Conservation (phyloP, 257 asterid genomes). For the Solanum ahanhuiri region DNA sequence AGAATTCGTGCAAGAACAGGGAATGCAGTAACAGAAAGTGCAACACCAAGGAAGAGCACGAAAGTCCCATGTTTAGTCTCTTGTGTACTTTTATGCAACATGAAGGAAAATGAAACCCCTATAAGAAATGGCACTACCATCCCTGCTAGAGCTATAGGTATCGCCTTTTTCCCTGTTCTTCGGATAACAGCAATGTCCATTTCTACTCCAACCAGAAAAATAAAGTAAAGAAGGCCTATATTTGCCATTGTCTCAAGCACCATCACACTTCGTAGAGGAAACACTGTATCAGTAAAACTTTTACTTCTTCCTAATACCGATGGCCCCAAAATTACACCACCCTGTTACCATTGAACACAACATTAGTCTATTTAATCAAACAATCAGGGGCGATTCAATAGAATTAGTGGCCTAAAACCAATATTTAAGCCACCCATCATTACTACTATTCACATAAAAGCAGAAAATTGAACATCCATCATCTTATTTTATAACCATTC, state of each 20-base stretch:
- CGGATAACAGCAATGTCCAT: background rate
- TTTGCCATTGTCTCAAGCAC: conserved; percentile 9
- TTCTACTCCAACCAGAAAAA: conserved; percentile 7
- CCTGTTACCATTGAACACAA: background rate
- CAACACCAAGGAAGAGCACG: conserved; percentile 6
- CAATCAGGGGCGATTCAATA: background rate
- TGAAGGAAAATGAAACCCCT: conserved; percentile 1
- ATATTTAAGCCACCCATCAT: no score
- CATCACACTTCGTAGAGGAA: conserved; percentile 1
- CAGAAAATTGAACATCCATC: no score
- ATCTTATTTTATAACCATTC: background rate
- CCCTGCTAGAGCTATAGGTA: conserved; percentile 5
- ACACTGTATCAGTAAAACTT: background rate
- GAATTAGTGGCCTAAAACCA: background rate
- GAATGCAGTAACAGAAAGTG: conserved; percentile 15
- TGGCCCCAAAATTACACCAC: conserved; percentile 10
- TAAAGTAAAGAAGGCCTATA: background rate
- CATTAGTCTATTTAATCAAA: background rate
- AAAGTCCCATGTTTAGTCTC: background rate
- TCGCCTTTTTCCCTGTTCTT: background rate
- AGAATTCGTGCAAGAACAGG: conserved; percentile 21
- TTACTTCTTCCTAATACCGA: conserved; percentile 5
- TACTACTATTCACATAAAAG: background rate
- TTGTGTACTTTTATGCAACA: background rate
- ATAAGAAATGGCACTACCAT: conserved; percentile 6